These are phyloP conservation scores for Aureobasidium uvarum DNA, from an alignment of 2,329 filamentous ascomycete species.

Conservation along the genomic window DNA sequence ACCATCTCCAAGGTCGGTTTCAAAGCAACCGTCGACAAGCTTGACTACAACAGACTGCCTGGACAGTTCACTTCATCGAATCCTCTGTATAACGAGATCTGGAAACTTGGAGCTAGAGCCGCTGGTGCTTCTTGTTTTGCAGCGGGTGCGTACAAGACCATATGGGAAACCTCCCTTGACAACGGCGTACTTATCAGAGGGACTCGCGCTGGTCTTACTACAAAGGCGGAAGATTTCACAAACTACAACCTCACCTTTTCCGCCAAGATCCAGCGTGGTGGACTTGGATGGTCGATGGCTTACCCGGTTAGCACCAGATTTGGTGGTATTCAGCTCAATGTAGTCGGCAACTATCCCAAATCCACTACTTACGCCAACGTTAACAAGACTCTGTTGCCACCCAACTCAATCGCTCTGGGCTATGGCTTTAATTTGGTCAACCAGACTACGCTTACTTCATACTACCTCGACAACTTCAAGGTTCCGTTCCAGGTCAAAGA, in stretches of 20 bases:
- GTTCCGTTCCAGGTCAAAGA: slow-evolving; percentile 37
- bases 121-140: slow-evolving; percentile 42
- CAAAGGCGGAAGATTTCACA: slow-evolving; percentile 31
- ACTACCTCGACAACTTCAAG: slow-evolving; percentile 34
- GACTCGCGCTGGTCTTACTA: slow-evolving; percentile 37
- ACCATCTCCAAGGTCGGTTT: slow-evolving; percentile 38
- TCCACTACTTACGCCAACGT: slow-evolving; percentile 38
- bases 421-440: slow-evolving; percentile 42
- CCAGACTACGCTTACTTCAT: slow-evolving; percentile 38
- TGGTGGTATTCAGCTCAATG: slow-evolving; percentile 34
- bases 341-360: slow-evolving; percentile 11
- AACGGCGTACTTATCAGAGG: slow-evolving; percentile 42
- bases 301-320: slow-evolving; percentile 33
- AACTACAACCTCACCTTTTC: slow-evolving; percentile 44
- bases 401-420: slow-evolving; percentile 40
- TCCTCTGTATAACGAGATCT: slow-evolving; percentile 39
- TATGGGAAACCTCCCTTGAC: slow-evolving; percentile 37
- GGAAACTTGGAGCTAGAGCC: slow-evolving; percentile 42
- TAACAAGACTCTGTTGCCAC: slow-evolving; percentile 39
- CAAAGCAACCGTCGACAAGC: slow-evolving; percentile 34
- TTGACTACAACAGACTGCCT: slow-evolving; percentile 33
- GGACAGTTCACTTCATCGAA: slow-evolving; percentile 38
- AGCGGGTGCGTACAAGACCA: slow-evolving; percentile 40
- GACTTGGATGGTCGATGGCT: slow-evolving; percentile 43
- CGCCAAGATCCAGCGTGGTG: slow-evolving; percentile 42